Evolutionary conservation across 441 rosid species (phyloP), one percentile per base, ranked within the genome.

Genomic region (Flueggea neowawraea): DNA sequence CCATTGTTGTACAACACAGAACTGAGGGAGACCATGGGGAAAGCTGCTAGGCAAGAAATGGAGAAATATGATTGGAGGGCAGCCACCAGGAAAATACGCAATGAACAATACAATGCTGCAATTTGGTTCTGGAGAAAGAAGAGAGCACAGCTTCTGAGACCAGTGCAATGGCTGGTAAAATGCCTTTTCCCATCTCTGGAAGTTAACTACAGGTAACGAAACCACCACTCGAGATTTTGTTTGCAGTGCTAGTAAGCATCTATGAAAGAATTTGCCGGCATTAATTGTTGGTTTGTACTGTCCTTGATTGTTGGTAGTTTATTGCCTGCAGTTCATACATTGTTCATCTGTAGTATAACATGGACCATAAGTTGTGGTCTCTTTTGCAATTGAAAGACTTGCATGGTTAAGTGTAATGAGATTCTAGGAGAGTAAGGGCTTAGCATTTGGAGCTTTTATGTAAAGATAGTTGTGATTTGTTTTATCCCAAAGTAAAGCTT

Each of bases 11-110:
- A 62, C 39, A 71, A 89, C 82, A 33, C 63, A 5, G 89, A 87
- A 67, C 56, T 77, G 74, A 84, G 99, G 75, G 94, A 83, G 62
- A 73, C 77, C 57, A 84, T 87, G 2, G 99, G 99, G n/a, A 80
- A 73, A 73, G 97, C 96, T 0, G 97, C 95, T 41, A 88, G 97
- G 5, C 67, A 70, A 78, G 99, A 94, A 64, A 94, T 81, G 68
- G 95, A 90, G 79, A 78, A 94, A 79, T 90, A 90, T 47, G 96
- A 89, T n/a, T 94, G 99, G 99, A 87, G 72, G 77, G 99, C 99
- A 10, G 97, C 99, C 50, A 94, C 97, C 1, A 82, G 76, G 44
- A 87, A 69, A 73, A 90, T 90, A 59, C 91, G 99, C 41, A 89
- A 90, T 0, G 97, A 94, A 73, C 96, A 94, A 50, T 94, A 94